Evolutionary conservation across 164 flowering plant genomes (phyloP).

Genomic region (Platanus orientalis): DNA sequence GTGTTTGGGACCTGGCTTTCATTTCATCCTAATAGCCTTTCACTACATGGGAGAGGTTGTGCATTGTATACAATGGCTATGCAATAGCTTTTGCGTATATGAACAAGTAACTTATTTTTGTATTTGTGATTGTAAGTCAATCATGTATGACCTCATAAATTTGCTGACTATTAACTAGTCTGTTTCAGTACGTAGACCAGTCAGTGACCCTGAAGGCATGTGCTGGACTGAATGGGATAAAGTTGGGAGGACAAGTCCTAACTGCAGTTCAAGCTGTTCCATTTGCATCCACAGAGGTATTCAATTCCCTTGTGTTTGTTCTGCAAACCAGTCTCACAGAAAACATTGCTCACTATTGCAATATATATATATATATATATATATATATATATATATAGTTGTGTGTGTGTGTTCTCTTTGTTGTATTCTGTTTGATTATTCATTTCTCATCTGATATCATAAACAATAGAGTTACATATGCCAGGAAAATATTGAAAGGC

Average conservation of each 20-base stretch:
- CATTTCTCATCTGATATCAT: slow-evolving; percentile 4
- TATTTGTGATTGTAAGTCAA: too few relatives aligned
- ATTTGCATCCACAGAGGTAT: slow-evolving; percentile 41
- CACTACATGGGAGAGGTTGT: too few relatives aligned
- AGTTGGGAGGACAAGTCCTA: slow-evolving; percentile 75
- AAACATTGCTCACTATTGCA: neutral
- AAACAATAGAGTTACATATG: slow-evolving; percentile 8
- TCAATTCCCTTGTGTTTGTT: neutral
- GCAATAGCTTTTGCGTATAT: too few relatives aligned
- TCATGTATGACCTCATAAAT: neutral
- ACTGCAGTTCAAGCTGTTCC: slow-evolving; percentile 76
- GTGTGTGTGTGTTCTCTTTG: neutral
- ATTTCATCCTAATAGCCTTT: too few relatives aligned
- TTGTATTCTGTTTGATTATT: neutral
- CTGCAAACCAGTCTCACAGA: neutral
- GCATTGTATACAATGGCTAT: too few relatives aligned
- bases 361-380: too few relatives aligned
- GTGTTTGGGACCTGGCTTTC: too few relatives aligned
- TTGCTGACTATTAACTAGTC: neutral
- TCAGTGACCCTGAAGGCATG: slow-evolving; percentile 81
- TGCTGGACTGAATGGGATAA: slow-evolving; percentile 95
- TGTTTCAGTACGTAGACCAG: slow-evolving; percentile 75
- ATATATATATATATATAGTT: neutral
- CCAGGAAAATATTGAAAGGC: slow-evolving; percentile 48
- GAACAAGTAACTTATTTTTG: too few relatives aligned